Evolutionary conservation across 106 monocot species (phyloP), one percentile per base, ranked within the genome.

Genomic region (Phalaenopsis equestris): DNA sequence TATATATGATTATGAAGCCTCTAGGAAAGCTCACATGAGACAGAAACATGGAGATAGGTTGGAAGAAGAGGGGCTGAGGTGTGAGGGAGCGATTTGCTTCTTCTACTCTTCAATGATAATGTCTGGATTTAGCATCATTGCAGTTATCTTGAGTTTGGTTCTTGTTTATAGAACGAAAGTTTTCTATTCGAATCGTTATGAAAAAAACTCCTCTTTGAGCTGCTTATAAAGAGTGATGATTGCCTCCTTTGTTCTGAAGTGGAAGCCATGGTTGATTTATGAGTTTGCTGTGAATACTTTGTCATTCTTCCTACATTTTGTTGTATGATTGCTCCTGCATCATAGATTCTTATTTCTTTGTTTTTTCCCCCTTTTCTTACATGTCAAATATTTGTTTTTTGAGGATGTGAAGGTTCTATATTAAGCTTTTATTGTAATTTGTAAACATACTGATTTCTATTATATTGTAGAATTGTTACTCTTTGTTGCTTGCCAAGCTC

Each of bases 1-100:
- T 23, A 88, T 93, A 73, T 93, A 90, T 74, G 93, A 93, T 41
- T 80, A 81, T 67, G 88, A 93, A 85, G 93, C 93, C 1, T 88
- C 80, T 24, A 88, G 83, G 81, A 90, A 93, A 76, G 84, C 92
- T 67, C 82, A 41, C 24, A 49, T 17, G 57, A 84, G 79, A 43
- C 55, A 80, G 18, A 78, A 57, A 65, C 10, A 80, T 57, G 73
- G 79, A 37, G 75, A 39, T 72, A 30, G 76, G 38, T 43, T 81
- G 2, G 70, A 11, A 2, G 88, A 86, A 23, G 58, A 84, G 67
- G 6, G 74, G 39, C 76, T 85, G 15, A 85, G 79, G 70, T 91
- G 91, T 14, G 83, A 84, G 30, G 88, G 91, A 2, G 67, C 76
- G 15, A 67, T 90, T 14, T 94, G 94, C 75, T 94, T 94, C 80